phyloP scores from a whole-genome alignment of 805 yeast genomes.

The Metschnikowia drakensbergensis region DNA sequence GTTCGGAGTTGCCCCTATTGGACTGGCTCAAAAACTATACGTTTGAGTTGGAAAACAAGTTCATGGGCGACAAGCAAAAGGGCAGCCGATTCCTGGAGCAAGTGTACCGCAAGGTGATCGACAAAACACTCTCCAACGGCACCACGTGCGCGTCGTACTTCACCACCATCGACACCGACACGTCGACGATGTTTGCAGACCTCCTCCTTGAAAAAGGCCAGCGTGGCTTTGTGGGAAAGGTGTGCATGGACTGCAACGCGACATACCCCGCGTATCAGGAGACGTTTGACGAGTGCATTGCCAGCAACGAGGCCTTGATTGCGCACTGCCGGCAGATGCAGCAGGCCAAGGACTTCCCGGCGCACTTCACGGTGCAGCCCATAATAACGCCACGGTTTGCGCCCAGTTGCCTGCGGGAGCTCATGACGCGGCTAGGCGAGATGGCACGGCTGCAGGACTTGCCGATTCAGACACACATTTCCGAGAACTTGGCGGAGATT shows the following conservation, averaged over 20 bases:
- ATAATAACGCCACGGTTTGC: conserved; percentile 93
- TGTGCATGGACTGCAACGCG: conserved; percentile 85
- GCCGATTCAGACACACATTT: conserved; percentile 87
- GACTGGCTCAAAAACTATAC: conserved; percentile 90
- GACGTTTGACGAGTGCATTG: conserved; percentile 48
- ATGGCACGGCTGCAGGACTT: conserved; percentile 45
- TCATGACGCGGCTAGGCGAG: conserved; percentile 61
- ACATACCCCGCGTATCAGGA: conserved; percentile 65
- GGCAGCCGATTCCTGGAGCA: conserved; percentile 51
- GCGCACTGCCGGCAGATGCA: conserved; percentile 47
- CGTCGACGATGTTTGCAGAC: conserved; percentile 75
- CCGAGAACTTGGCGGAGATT: conserved; percentile 76
- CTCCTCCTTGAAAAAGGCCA: conserved; percentile 67
- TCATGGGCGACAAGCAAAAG: conserved; percentile 27
- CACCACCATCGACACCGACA: conserved; percentile 74
- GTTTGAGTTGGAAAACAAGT: conserved; percentile 78
- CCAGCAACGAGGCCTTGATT: conserved; percentile 52
- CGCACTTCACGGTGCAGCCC: conserved; percentile 49
- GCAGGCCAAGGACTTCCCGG: conserved; percentile 25
- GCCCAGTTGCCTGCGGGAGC: conserved; percentile 68
- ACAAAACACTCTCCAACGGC: conserved; percentile 68
- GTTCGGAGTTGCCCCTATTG: conserved; percentile 76
- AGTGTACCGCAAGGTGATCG: conserved; percentile 66
- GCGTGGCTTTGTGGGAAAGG: conserved; percentile 87
- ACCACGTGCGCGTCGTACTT: conserved; percentile 92